Evolutionary conservation across 345 rosid species (phyloP), one percentile per base, ranked within the genome.

Genomic region (Eucalyptus erythrocorys): DNA sequence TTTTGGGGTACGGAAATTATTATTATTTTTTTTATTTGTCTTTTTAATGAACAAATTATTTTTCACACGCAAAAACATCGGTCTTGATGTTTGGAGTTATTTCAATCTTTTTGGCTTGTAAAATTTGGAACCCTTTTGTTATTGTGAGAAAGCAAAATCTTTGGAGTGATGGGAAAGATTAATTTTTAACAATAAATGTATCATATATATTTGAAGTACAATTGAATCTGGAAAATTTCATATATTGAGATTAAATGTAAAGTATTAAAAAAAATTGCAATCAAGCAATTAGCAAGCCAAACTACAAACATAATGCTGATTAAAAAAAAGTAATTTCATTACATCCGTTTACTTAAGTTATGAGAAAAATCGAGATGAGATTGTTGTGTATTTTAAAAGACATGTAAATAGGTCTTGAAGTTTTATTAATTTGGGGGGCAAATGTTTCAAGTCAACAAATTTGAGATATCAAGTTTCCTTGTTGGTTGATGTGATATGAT

Each of bases 331-430:
- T 64, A n/a, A 64, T 64, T 64, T 15, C 76, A 64, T 15, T 64
- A 4, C 17, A n/a, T n/a, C 1, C 0, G 3, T n/a, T 64, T n/a
- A 64, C 3, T 2, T 15, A 64, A 2, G 11, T 64, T 64, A 64
- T 7, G 37, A 32, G 1, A 64, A 15, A 64, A 64, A n/a, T n/a
- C 2, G 5, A 64, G 40, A 64, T 64, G 2, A 32, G n/a, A 64
- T n/a, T 64, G 3, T 64, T n/a, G 76, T n/a, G 76, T n/a, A n/a
- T n/a, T n/a, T 64, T 14, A 6, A n/a, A n/a, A 64, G 37, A 64
- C 6, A 7, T 1, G 40, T n/a, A 15, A 7, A 64, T n/a, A 64
- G 76, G 10, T n/a, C 21, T 64, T 15, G 21, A 64, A 15, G 40
- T n/a, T n/a, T n/a, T n/a, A 30, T n/a, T 64, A 3, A 14, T 5